These are phyloP conservation scores for Acanthamoeba lugdunensis DNA, from an alignment of 208 protist genomes.

Conservation along the genomic window DNA sequence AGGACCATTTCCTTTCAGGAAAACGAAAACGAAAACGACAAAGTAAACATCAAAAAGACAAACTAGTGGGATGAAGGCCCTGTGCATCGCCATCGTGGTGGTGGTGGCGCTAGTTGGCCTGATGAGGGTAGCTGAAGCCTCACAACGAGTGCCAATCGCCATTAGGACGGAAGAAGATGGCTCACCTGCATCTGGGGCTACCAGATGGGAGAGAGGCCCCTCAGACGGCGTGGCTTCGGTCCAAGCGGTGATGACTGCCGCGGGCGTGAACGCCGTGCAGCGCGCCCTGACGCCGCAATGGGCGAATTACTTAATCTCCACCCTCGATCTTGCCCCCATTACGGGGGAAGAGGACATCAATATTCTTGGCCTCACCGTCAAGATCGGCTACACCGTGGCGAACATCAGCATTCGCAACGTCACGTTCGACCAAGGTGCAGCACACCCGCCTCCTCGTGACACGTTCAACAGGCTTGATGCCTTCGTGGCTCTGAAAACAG, in stretches of 20 bases:
- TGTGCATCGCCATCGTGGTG: not conserved
- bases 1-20: not conserved
- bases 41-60: not conserved
- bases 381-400: not conserved
- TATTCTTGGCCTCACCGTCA: not conserved
- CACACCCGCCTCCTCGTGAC: not conserved
- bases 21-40: too few relatives aligned
- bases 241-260: constrained; percentile 1
- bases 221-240: not conserved
- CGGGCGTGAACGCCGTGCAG: not conserved
- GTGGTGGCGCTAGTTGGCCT: not conserved
- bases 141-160: not conserved
- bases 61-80: not conserved
- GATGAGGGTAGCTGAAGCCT: not conserved
- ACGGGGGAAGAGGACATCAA: not conserved
- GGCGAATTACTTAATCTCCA: not conserved
- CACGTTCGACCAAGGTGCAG: constrained; percentile 4
- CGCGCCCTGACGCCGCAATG: not conserved
- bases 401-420: constrained; percentile 33
- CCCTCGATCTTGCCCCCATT: not conserved
- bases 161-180: not conserved
- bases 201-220: too few relatives aligned
- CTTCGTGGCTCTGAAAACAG: not conserved
- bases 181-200: not conserved
- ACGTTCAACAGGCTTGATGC: too few relatives aligned